Percentiles rank a stretch among this genome's conserved stretches.
phyloP scores from a whole-genome alignment of 2,329 filamentous ascomycete species.

The Phialophora chinensis region DNA sequence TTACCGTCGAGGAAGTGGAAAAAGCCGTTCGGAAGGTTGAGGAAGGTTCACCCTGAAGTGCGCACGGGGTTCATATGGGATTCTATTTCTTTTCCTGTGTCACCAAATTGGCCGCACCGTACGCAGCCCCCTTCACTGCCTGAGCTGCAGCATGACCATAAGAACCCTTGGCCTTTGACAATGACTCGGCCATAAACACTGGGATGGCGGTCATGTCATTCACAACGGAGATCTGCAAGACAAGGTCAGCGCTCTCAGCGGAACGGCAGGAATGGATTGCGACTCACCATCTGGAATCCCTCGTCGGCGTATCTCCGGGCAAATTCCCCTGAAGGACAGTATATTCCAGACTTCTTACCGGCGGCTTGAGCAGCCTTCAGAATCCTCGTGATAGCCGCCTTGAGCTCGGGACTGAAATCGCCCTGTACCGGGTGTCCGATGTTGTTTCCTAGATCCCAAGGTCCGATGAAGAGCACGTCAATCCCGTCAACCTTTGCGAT shows the following conservation, averaged over 20 bases:
- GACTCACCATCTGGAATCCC: slow-evolving; percentile 61
- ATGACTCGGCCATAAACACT: slow-evolving; percentile 46
- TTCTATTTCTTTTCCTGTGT: slow-evolving; percentile 31
- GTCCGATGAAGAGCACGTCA: slow-evolving; percentile 60
- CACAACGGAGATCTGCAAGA: slow-evolving; percentile 47
- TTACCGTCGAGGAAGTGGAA: slow-evolving; percentile 63
- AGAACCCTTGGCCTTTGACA: slow-evolving; percentile 46
- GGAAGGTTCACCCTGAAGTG: slow-evolving; percentile 6
- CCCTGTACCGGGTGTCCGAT: slow-evolving; percentile 60
- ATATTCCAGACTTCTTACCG: slow-evolving; percentile 62
- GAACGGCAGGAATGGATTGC: not conserved
- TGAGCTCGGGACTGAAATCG: slow-evolving; percentile 57
- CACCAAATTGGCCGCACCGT: slow-evolving; percentile 35
- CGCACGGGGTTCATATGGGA: not conserved
- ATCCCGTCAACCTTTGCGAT: slow-evolving; percentile 61
- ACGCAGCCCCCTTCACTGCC: slow-evolving; percentile 38
- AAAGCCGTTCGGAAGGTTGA: slow-evolving; percentile 58
- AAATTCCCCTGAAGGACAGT: slow-evolving; percentile 59
- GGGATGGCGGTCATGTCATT: slow-evolving; percentile 56
- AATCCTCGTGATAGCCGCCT: slow-evolving; percentile 58
- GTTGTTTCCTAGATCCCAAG: slow-evolving; percentile 64
- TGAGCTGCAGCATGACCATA: slow-evolving; percentile 38
- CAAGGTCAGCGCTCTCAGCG: slow-evolving; percentile 4
- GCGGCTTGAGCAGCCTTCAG: slow-evolving; percentile 58
- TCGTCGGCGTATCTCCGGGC: slow-evolving; percentile 58